phyloP scores from a whole-genome alignment of 139 green algal genomes.

The Mesotaenium endlicherianum region DNA sequence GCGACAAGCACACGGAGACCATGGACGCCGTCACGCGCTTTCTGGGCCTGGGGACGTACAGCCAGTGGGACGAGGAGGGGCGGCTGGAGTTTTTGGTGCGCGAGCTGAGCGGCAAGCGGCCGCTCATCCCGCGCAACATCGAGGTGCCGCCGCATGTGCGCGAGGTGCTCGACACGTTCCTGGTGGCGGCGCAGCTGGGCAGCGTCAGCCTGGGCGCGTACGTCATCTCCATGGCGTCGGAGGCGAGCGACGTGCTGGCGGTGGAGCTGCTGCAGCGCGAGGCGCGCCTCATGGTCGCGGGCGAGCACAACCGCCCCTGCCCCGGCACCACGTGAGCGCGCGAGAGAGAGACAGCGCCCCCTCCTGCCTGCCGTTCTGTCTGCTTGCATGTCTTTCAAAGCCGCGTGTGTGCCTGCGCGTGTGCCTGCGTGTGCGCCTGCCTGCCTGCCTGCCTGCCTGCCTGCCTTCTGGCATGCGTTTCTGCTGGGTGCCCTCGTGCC shows the following conservation, averaged over 20 bases:
- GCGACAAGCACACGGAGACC: constrained; percentile 76
- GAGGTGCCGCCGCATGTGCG: constrained; percentile 61
- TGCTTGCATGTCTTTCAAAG: too few relatives aligned
- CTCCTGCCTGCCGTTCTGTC: too few relatives aligned
- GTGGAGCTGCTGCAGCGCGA: constrained; percentile 94
- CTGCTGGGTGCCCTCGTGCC: too few relatives aligned
- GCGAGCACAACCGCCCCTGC: background rate
- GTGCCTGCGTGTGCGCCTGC: too few relatives aligned
- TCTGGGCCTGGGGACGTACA: constrained; percentile 80
- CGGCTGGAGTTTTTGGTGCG: constrained; percentile 44
- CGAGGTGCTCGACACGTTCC: constrained; percentile 87
- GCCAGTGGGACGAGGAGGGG: constrained; percentile 84
- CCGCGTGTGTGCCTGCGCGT: too few relatives aligned
- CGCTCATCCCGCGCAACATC: constrained; percentile 82
- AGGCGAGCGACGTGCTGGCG: constrained; percentile 86
- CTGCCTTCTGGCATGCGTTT: too few relatives aligned
- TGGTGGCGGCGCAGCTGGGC: constrained; percentile 37
- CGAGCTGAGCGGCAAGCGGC: constrained; percentile 66
- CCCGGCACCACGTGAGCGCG: constrained; percentile 6
- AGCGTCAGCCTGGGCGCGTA: constrained; percentile 77
- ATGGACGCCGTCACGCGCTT: constrained; percentile 82
- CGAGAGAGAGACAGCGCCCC: background rate
- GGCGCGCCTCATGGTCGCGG: constrained; percentile 47
- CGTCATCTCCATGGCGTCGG: constrained; percentile 89
- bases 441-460: too few relatives aligned